Evolutionary conservation across 768 basidiomycete genomes (phyloP).

Genomic region (Leccinum disarticulatum): DNA sequence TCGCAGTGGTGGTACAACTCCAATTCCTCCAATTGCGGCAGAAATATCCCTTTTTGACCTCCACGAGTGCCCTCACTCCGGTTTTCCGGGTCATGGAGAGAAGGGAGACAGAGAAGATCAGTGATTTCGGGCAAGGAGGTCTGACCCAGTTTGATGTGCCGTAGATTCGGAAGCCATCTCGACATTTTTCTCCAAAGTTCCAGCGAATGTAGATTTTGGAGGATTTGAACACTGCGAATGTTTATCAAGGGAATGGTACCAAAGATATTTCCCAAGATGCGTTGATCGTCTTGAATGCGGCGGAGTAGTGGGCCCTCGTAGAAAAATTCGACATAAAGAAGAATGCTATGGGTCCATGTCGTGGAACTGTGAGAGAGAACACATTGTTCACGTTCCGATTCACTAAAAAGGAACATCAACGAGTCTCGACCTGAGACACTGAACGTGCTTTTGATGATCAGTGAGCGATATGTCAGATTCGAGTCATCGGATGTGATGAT

Average conservation of each 20-base stretch:
- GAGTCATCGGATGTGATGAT: neutral
- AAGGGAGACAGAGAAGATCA: neutral
- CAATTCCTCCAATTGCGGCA: neutral
- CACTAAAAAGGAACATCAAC: neutral
- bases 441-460: neutral
- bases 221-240: neutral
- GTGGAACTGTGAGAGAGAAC: neutral
- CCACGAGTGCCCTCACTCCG: neutral
- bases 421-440: no score
- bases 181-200: neutral
- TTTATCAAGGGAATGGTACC: neutral
- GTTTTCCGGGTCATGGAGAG: neutral
- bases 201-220: neutral
- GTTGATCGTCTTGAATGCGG: neutral
- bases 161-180: neutral
- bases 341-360: neutral
- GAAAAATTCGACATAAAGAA: neutral
- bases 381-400: neutral
- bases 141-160: neutral
- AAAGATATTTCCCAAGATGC: neutral
- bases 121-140: neutral
- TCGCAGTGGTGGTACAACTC: neutral
- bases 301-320: neutral
- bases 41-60: neutral
- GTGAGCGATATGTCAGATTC: neutral